These are phyloP conservation scores for Acacia melanoxylon DNA, from an alignment of 306 rosid species.

Conservation along the genomic window DNA sequence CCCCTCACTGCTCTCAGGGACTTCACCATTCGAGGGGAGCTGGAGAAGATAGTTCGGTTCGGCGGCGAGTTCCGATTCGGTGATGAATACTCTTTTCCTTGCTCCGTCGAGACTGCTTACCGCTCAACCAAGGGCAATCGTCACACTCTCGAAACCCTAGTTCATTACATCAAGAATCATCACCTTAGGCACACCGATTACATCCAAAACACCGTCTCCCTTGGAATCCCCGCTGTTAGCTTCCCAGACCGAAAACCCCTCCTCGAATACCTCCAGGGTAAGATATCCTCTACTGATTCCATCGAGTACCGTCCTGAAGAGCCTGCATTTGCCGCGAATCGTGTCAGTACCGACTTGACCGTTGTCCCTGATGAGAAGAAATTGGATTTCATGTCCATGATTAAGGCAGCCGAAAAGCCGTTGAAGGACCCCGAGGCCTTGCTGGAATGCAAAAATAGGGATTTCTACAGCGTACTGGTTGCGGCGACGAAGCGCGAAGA, in stretches of 20 bases:
- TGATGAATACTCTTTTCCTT: conserved; percentile 71
- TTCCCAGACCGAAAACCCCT: conserved; percentile 94
- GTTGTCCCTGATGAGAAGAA: conserved; percentile 22
- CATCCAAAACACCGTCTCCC: conserved; percentile 77
- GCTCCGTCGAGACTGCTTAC: conserved; percentile 73
- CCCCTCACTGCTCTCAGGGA: conserved; percentile 93
- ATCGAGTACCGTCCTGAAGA: conserved; percentile 68
- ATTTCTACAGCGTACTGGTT: conserved; percentile 68
- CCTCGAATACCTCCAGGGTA: conserved; percentile 79
- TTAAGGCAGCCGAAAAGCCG: conserved; percentile 65
- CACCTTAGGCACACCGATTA: conserved; percentile 86
- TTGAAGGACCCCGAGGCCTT: conserved; percentile 79
- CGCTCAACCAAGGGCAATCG: conserved; percentile 90
- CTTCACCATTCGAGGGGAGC: conserved; percentile 83
- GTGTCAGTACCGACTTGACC: neutral
- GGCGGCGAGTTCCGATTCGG: conserved; percentile 84
- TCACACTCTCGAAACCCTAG: conserved; percentile 92
- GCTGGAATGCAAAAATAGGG: conserved; percentile 80
- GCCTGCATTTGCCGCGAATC: conserved; percentile 45
- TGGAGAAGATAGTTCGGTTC: conserved; percentile 62
- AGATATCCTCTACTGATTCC: conserved; percentile 72
- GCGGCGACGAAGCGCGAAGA: conserved; percentile 89
- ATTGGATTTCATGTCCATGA: conserved; percentile 58
- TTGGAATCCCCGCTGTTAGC: conserved; percentile 71
- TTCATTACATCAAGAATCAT: conserved; percentile 76